A percentile compares a stretch with the other conserved stretches of the same genome.
Evolutionary conservation across 176 grass and related monocot genomes (phyloP).

Genomic region (Tuctoria greenei): DNA sequence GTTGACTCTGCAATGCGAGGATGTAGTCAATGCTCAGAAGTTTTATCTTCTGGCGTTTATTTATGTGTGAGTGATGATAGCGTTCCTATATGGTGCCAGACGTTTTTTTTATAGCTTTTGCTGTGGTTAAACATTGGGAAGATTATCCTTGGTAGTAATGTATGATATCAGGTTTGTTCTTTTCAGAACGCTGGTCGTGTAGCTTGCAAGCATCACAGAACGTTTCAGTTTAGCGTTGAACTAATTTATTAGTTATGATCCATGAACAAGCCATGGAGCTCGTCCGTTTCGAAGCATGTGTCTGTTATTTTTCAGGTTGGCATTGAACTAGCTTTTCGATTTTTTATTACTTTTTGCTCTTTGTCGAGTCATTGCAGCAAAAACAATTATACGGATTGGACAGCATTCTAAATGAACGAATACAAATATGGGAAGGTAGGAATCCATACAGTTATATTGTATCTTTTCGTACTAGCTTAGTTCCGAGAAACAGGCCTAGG

Average conservation of each 20-base stretch:
- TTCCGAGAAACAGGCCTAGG: neutral
- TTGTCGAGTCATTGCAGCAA: too few species aligned
- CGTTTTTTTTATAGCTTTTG: neutral
- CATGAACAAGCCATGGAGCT: neutral
- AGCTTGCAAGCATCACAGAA: neutral
- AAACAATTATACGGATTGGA: too few species aligned
- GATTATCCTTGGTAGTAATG: conserved; percentile 24
- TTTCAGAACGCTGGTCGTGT: neutral
- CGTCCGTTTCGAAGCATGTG: neutral
- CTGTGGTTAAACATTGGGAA: conserved; percentile 6
- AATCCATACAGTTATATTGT: too few species aligned
- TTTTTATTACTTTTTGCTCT: too few species aligned
- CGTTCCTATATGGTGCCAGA: neutral
- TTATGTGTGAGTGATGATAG: neutral
- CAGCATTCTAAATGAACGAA: too few species aligned
- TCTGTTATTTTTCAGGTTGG: neutral
- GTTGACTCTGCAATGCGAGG: neutral
- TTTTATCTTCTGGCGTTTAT: conserved; percentile 21
- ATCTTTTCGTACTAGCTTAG: too few species aligned
- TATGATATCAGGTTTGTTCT: conserved; percentile 29
- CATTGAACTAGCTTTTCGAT: neutral
- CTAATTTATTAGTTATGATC: neutral
- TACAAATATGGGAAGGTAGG: too few species aligned
- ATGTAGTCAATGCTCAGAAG: conserved; percentile 18
- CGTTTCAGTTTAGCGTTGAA: conserved; percentile 4